Evolutionary conservation across 768 basidiomycete genomes (phyloP).

Genomic region (Hirschioporus abietinus): DNA sequence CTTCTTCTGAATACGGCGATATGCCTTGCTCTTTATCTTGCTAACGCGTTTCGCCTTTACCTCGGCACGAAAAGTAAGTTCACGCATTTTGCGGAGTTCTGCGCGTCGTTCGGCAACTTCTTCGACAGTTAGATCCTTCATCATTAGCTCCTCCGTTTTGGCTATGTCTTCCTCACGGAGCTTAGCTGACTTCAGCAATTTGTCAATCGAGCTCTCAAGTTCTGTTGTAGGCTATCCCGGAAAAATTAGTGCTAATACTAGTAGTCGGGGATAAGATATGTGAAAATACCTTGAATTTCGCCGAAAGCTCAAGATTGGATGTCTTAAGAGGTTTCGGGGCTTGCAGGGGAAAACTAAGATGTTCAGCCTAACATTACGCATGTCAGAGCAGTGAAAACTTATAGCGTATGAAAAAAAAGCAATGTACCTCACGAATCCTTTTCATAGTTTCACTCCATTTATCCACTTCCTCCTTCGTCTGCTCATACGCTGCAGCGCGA

Average conservation of each 20-base stretch:
- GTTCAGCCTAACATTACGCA: slow-evolving; percentile 56
- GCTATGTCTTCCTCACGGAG: slow-evolving; percentile 77
- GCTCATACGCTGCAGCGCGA: slow-evolving; percentile 90
- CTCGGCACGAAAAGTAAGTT: slow-evolving; percentile 91
- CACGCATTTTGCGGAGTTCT: slow-evolving; percentile 84
- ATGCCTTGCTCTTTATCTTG: slow-evolving; percentile 96
- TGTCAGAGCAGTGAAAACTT: slow-evolving; percentile 7
- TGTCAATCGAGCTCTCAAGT: slow-evolving; percentile 80
- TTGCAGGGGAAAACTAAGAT: slow-evolving; percentile 84
- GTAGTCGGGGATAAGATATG: background rate
- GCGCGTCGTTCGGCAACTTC: slow-evolving; percentile 78
- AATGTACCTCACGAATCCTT: slow-evolving; percentile 76
- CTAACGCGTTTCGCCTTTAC: slow-evolving; percentile 82
- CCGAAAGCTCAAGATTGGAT: slow-evolving; percentile 70
- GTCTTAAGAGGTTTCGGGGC: slow-evolving; percentile 44
- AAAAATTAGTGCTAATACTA: slow-evolving; percentile 6
- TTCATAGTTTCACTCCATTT: slow-evolving; percentile 95
- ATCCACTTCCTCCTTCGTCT: slow-evolving; percentile 86
- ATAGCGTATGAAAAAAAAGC: background rate
- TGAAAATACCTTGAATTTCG: slow-evolving; percentile 72
- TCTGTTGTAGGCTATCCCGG: slow-evolving; percentile 66
- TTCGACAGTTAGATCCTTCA: slow-evolving; percentile 78
- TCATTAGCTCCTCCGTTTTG: slow-evolving; percentile 76
- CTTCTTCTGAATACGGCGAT: slow-evolving; percentile 78
- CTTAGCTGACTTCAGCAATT: slow-evolving; percentile 74